phyloP scores from a whole-genome alignment of 129 eudicot species.

The Ambrosia trifida region DNA sequence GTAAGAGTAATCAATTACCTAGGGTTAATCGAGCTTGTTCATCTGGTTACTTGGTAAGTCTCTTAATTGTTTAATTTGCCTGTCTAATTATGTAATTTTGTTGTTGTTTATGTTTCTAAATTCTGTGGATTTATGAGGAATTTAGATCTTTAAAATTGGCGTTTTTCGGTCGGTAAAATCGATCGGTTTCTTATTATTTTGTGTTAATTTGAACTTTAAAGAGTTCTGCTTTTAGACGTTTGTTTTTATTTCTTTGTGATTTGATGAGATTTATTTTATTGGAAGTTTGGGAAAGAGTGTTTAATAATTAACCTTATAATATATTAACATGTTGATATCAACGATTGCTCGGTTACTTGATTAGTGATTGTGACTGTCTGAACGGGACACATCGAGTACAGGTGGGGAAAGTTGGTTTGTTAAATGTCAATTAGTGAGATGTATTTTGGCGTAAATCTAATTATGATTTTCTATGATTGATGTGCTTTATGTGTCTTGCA shows the following conservation, averaged over 20 bases:
- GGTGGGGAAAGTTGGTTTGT: slow-evolving; percentile 27
- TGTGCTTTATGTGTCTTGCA: neutral
- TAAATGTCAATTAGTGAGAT: slow-evolving; percentile 24
- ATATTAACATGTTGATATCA: slow-evolving; percentile 7
- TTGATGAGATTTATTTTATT: slow-evolving; percentile 14
- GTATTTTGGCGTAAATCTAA: neutral
- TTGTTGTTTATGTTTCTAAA: neutral
- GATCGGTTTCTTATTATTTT: neutral
- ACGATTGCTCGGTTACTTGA: neutral
- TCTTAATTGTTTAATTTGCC: slow-evolving; percentile 9
- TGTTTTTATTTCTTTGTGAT: neutral
- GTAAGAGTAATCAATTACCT: slow-evolving; percentile 33
- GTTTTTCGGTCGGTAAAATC: slow-evolving; percentile 2
- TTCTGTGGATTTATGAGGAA: slow-evolving; percentile 12
- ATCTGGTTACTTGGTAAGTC: slow-evolving; percentile 27
- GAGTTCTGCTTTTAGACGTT: slow-evolving; percentile 6
- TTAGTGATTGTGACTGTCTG: slow-evolving; percentile 7
- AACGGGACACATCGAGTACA: neutral
- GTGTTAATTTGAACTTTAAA: neutral
- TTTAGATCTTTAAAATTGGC: slow-evolving; percentile 20
- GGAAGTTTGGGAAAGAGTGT: slow-evolving; percentile 16
- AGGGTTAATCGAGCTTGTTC: slow-evolving; percentile 15
- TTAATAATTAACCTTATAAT: neutral
- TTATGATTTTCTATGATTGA: slow-evolving; percentile 5
- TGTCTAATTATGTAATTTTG: slow-evolving; percentile 7